Evolutionary conservation across 2,329 filamentous ascomycete species (phyloP), one percentile per base, ranked within the genome.

Genomic region (Pseudocercospora fuligena): DNA sequence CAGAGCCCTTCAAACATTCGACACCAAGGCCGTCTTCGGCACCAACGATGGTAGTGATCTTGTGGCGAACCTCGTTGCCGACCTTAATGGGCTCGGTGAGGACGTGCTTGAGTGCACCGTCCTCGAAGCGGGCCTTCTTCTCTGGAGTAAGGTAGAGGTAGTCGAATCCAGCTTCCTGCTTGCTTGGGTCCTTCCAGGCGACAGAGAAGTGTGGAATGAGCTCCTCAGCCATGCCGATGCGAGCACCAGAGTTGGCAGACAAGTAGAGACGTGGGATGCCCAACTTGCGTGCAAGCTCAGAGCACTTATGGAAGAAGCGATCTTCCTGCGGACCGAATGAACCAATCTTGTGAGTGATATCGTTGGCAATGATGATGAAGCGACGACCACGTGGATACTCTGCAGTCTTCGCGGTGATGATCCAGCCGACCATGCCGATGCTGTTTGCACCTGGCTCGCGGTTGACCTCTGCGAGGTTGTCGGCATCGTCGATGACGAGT

Each of bases 271-370:
- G 92, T 25, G 95, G 95, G 75, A 99, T 97, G 46, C 95, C 95
- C 69, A 97, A 86, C 85, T 93, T 94, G 75, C 94, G 90, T 69
- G 95, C 95, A 72, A 97, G 86, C 82, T 99, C 94, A 9, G 95
- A 98, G 84, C 95, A 99, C 87, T 98, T 97, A 86, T 96, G 87
- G 89, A 99, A 99, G 88, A 97, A 99, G 75, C 92, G 91, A 81
- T 99, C 95, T 84, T 99, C 95, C 82, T 91, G 90, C 47, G 95
- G 95, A 61, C 95, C 95, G 79, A 99, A 99, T 1, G 93, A 97
- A 77, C 95, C 95, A 79, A 98, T 99, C 86, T 96, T 96, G 87
- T 93, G 98, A 19, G 95, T 99, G 80, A 99, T 99, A 78, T 99
- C 95, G 86, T 99, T 99, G 86, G 95, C 94, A 70, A 99, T 90